Evolutionary conservation across 2,329 filamentous ascomycete species (phyloP), one percentile per base, ranked within the genome.

Genomic region (Fusarium devonianum): DNA sequence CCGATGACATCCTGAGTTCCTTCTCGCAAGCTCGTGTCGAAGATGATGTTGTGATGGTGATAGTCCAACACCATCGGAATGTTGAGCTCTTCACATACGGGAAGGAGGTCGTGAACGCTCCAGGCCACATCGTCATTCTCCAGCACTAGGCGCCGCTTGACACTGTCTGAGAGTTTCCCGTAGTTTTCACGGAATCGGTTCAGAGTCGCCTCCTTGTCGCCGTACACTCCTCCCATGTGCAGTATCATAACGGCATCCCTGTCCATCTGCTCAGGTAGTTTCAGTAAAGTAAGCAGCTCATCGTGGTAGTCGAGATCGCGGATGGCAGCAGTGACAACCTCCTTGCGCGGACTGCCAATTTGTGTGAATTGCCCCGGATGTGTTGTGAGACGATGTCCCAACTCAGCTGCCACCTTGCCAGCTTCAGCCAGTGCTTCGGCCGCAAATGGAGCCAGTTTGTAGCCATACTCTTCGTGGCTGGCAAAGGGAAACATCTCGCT

Each of bases 401-500:
- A 75, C 70, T 92, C 82, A 9, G 83, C 88, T 5, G 90, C 86
- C 3, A 95, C 84, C 63, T 77, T 85, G 1, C 93, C 93, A 7
- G 84, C 90, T 58, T 92, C 87, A 3, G 83, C 87, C 8, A 97
- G 77, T 0, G 82, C 85, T 11, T 92, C 86, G 0, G 89, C 84
- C 0, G 92, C 93, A 68, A 97, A 97, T 0, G 89, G 87, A 0
- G 85, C 86, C 10, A 97, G 78, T 60, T 84, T 88, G 71, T 97
- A 97, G 0, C 92, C 93, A 59, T 96, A 88, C 54, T 90, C 88
- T 17, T 83, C 81, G 65, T 97, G 93, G 58, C 90, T 95, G 2
- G 93, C 93, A 69, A 97, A 97, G 0, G 93, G 93, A 58, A 97
- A 97, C 89, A 97, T 97, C 63, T 97, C 93, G 44, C 90, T 96